Conservation (phyloP, 192 early-diverging fungal genomes). For the Obelidium mucronatum region DNA sequence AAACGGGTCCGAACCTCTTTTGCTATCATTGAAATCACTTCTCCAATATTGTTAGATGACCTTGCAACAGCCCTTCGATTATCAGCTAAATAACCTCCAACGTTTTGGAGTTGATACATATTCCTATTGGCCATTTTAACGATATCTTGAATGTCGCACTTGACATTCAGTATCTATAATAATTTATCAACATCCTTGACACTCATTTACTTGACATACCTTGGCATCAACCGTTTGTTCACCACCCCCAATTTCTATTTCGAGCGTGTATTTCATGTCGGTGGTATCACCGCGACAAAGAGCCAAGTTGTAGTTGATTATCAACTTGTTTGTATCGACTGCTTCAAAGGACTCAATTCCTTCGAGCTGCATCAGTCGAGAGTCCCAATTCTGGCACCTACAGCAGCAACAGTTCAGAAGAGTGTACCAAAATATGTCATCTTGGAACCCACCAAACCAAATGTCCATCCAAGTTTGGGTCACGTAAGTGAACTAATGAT, state of each 20-base stretch:
- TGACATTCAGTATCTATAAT: slow-evolving; percentile 12
- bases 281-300: neutral
- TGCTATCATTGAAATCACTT: neutral
- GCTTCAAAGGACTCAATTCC: slow-evolving; percentile 12
- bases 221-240: slow-evolving; percentile 5
- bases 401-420: too few relatives aligned
- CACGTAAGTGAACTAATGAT: slow-evolving; percentile 8
- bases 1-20: slow-evolving; percentile 15
- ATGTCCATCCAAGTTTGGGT: slow-evolving; percentile 26
- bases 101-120: too few relatives aligned
- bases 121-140: slow-evolving; percentile 12
- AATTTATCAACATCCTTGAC: too few relatives aligned
- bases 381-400: slow-evolving; percentile 37
- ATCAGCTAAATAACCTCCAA: too few relatives aligned
- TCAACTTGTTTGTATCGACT: neutral
- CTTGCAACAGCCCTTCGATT: too few relatives aligned
- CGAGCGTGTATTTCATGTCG: neutral
- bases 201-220: neutral
- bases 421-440: neutral
- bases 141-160: slow-evolving; percentile 23
- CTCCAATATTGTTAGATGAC: too few relatives aligned
- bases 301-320: neutral
- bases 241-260: neutral
- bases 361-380: slow-evolving; percentile 31
- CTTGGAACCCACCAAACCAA: too few relatives aligned